phyloP scores from a whole-genome alignment of 2,329 filamentous ascomycete species.

The Orbilia brochopaga region DNA sequence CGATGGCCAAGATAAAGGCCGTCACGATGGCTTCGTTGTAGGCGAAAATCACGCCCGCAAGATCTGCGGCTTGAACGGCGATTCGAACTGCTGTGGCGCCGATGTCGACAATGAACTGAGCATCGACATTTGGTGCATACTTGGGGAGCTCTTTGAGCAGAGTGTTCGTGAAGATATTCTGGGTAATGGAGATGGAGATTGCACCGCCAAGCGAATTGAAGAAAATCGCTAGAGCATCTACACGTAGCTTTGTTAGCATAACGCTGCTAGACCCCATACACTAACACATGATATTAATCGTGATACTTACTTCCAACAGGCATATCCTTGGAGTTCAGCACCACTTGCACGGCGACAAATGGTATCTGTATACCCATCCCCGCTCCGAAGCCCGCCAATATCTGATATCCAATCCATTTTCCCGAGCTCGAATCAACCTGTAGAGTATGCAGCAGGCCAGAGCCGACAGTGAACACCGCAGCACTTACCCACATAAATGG shows the following conservation, averaged over 20 bases:
- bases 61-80: conserved; percentile 56
- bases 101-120: conserved; percentile 57
- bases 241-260: conserved; percentile 48
- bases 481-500: conserved; percentile 58
- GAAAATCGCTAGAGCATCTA: conserved; percentile 62
- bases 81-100: conserved; percentile 60
- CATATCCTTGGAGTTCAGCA: conserved; percentile 54
- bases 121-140: conserved; percentile 58
- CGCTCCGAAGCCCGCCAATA: conserved; percentile 55
- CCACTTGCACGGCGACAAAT: conserved; percentile 55
- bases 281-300: conserved; percentile 47
- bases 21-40: conserved; percentile 42
- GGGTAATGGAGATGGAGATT: conserved; percentile 69
- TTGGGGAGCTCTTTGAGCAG: conserved; percentile 64
- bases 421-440: conserved; percentile 55
- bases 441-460: conserved; percentile 59
- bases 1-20: conserved; percentile 41
- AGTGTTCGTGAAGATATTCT: conserved; percentile 72
- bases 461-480: conserved; percentile 58
- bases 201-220: conserved; percentile 71
- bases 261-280: conserved; percentile 54
- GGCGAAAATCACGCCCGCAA: conserved; percentile 52
- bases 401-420: conserved; percentile 57
- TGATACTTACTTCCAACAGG: conserved; percentile 54
- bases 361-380: conserved; percentile 56